Percentiles rank a stretch among this genome's conserved stretches.
Evolutionary conservation across 2,329 filamentous ascomycete genomes (phyloP).

Genomic region (Triangularia setosa): DNA sequence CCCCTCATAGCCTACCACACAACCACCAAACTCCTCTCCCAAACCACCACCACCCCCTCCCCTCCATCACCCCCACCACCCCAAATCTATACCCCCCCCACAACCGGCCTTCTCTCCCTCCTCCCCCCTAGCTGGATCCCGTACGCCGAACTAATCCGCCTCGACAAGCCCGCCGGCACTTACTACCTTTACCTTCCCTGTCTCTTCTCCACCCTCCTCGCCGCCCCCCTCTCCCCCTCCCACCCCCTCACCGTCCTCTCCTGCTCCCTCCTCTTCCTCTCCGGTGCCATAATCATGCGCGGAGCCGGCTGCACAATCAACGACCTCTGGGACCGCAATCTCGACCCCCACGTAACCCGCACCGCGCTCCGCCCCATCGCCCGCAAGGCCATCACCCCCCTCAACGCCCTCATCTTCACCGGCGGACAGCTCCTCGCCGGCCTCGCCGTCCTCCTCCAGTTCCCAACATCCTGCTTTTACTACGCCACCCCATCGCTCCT

Average conservation of each 20-base stretch:
- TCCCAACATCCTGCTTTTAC: constrained; percentile 68
- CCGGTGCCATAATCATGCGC: constrained; percentile 78
- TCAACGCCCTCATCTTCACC: constrained; percentile 69
- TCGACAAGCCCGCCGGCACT: constrained; percentile 77
- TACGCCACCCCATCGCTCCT: constrained; percentile 73
- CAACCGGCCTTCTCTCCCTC: constrained; percentile 63
- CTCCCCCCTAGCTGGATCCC: constrained; percentile 69
- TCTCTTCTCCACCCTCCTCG: constrained; percentile 77
- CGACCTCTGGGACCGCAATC: constrained; percentile 83
- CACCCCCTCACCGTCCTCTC: constrained; percentile 58
- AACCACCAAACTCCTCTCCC: constrained; percentile 19
- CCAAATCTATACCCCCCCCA: constrained; percentile 60
- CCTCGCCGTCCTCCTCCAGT: constrained; percentile 69
- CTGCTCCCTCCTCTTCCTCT: constrained; percentile 66
- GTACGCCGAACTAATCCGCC: constrained; percentile 75
- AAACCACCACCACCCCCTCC: constrained; percentile 4
- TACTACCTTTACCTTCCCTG: constrained; percentile 86
- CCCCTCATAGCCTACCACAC: constrained; percentile 22
- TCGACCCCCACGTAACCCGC: constrained; percentile 74
- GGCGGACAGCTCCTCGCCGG: constrained; percentile 70
- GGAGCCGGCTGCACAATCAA: constrained; percentile 87
- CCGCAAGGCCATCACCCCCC: constrained; percentile 68
- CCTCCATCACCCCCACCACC: constrained; percentile 19
- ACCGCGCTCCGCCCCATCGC: constrained; percentile 78
- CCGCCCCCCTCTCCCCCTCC: constrained; percentile 64